Evolutionary conservation across 2,329 filamentous ascomycete species (phyloP), one percentile per base, ranked within the genome.

Genomic region (Juglanconis juglandina): DNA sequence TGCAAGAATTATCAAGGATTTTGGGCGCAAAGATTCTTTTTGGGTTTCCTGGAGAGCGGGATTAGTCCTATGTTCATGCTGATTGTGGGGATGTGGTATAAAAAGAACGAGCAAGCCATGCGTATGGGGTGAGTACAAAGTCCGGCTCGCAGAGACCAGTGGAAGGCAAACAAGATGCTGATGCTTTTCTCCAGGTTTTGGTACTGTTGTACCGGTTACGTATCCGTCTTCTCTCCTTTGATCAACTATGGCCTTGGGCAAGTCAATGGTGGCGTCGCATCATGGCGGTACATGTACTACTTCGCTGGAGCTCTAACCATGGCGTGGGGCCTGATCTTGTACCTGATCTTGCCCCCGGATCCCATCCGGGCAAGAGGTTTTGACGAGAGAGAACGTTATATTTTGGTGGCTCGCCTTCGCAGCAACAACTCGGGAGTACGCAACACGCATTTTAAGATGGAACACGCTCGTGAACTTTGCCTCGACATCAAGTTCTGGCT

Each of bases 31-130:
- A 70, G 81, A 4, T 85, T 86, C 73, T 79, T 83, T 53, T 74
- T 86, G 1, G 84, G 84, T 0, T 75, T 84, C 5, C 68, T 86
- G 1, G 84, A 87, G 66, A 76, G 75, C 3, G 79, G 81, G 30
- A 79, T 87, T 41, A 82, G 79, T 1, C 84, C 84, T 0, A 80
- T 80, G 49, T 85, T 84, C 61, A 83, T 84, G 75, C 75, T 82
- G 54, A 81, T 83, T 48, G 75, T 82, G 34, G 68, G 68, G 6
- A 68, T 64, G 14, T 79, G 72, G 68, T 79, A 78, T 52, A 77
- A 70, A n/a, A 75, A 76, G 50, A 66, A 73, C 53, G 75, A 79
- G 57, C 72, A 78, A 63, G 71, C 75, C 10, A 66, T 73, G 66
- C 68, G 73, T 3, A 73, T 74, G 67, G 70, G 72, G n/a, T 53